Evolutionary conservation across 495 filamentous ascomycete genomes (phyloP).

Genomic region (Geoglossum glabrum): DNA sequence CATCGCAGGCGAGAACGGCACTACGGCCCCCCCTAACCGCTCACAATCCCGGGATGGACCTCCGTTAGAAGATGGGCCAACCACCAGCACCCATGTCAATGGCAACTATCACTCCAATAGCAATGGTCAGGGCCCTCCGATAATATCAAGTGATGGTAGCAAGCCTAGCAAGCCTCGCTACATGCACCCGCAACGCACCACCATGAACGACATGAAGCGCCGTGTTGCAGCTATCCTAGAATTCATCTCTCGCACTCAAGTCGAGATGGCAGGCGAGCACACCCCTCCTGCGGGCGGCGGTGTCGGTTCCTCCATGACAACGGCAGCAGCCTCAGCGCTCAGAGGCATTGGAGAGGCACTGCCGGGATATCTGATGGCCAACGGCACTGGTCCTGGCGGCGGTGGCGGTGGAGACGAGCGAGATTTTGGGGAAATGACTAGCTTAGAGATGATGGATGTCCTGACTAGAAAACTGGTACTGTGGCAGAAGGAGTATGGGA

Average conservation of each 20-base stretch:
- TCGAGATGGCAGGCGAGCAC: conserved; percentile 58
- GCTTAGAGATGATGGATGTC: conserved; percentile 24
- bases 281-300: conserved; percentile 1
- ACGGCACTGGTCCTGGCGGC: neutral
- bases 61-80: conserved; percentile 15
- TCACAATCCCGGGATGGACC: conserved; percentile 43
- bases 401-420: conserved; percentile 6
- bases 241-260: conserved; percentile 75
- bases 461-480: conserved; percentile 18
- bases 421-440: conserved; percentile 15
- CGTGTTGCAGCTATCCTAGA: conserved; percentile 67
- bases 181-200: conserved; percentile 38
- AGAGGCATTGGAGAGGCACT: neutral
- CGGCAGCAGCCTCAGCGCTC: conserved; percentile 11
- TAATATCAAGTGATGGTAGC: conserved; percentile 17
- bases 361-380: neutral
- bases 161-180: conserved; percentile 38
- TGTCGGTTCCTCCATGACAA: neutral
- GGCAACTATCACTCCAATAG: conserved; percentile 9
- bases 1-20: conserved; percentile 27
- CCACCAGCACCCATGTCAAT: conserved; percentile 21
- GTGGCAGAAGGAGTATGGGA: conserved; percentile 18
- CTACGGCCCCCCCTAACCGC: conserved; percentile 35
- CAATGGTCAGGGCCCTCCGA: conserved; percentile 9
- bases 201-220: conserved; percentile 80